Conservation (phyloP, 2,329 filamentous ascomycete species). For the Talaromyces sp. region DNA sequence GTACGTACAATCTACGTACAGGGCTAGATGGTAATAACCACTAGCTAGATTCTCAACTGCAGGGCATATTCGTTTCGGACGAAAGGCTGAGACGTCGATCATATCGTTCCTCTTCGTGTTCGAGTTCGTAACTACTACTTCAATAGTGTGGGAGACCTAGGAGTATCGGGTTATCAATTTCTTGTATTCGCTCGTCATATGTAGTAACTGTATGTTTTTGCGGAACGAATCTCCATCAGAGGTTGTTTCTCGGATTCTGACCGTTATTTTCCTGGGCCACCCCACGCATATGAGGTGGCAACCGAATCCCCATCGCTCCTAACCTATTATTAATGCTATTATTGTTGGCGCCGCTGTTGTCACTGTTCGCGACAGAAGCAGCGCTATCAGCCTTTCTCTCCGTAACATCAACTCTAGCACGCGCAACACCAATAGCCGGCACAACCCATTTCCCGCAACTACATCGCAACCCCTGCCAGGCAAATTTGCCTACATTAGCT, state of each 20-base stretch:
- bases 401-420: slow-evolving; percentile 75
- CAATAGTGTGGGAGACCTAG: neutral
- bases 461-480: slow-evolving; percentile 94
- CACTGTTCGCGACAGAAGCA: neutral
- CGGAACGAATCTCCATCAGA: neutral
- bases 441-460: slow-evolving; percentile 88
- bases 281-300: slow-evolving; percentile 40
- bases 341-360: neutral
- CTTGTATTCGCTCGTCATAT: neutral
- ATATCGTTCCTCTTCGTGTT: neutral
- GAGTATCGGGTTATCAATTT: neutral
- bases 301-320: slow-evolving; percentile 37
- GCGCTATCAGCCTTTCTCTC: slow-evolving; percentile 24
- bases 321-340: slow-evolving; percentile 25
- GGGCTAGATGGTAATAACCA: neutral
- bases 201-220: neutral
- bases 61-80: neutral
- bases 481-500: slow-evolving; percentile 84
- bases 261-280: slow-evolving; percentile 5
- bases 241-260: slow-evolving; percentile 23
- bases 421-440: slow-evolving; percentile 83
- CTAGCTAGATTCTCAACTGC: neutral
- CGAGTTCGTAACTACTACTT: neutral
- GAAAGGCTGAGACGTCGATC: neutral
- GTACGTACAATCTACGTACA: neutral